Evolutionary conservation across 2,329 filamentous ascomycete genomes (phyloP), one percentile per base, ranked within the genome.

Genomic region (Grosmannia clavigera): DNA sequence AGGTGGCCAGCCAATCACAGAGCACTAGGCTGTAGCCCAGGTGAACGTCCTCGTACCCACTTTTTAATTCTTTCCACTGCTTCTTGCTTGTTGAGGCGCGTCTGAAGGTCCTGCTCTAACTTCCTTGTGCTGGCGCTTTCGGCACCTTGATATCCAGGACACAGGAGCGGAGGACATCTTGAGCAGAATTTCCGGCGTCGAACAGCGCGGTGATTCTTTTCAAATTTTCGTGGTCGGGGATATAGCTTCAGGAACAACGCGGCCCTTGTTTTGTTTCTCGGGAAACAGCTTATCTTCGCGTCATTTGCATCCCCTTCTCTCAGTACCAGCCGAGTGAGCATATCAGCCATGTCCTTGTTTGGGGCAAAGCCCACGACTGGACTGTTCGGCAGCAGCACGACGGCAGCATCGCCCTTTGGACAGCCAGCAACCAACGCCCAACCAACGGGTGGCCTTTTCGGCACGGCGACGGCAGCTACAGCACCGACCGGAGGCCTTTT

Each of bases 401-500:
- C 55, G 11, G 31, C 51, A 16, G 22, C 57, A 7, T 19, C 60
- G n/a, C 53, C 58, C 1, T 52, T 58, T 43, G 61, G 58, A 3
- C 51, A 56, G 52, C 25, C 56, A 2, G 33, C 55, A 31, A 25
- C 54, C 2, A 57, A 16, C 43, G 25, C 54, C 27, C 61, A 62
- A 33, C 55, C 50, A 12, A 19, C 61, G 1, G 52, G 29, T 3
- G 51, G 55, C 1, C 31, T 54, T 25, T 56, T 56, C 43, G 52
- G 58, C 55, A 22, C 31, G 19, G 31, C 57, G n/a, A 22, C 50
- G 5, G 33, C 58, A 7, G 35, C 46, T 3, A 27, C 22, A 16
- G 40, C 50, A 19, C 12, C 38, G 12, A 33, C 58, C 11, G 58
- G 58, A 7, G 67, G 69, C 51, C 31, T 75, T n/a, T 77, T 77